Conservation (phyloP, 768 basidiomycete species). For the Zangia roseola region DNA sequence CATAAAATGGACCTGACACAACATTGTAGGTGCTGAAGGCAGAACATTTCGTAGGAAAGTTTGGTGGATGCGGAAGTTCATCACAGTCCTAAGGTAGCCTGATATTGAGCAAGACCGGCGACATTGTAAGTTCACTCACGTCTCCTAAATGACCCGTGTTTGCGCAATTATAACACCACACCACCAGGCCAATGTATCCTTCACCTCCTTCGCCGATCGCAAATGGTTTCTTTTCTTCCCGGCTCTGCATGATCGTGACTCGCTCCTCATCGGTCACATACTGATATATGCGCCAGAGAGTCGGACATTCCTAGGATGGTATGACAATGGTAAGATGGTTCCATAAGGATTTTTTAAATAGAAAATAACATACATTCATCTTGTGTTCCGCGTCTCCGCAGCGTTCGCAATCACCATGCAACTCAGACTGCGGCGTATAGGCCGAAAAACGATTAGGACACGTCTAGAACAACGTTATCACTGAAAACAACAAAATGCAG, state of each 20-base stretch:
- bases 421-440: slow-evolving; percentile 13
- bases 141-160: slow-evolving; percentile 74
- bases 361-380: slow-evolving; percentile 49
- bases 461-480: slow-evolving; percentile 39
- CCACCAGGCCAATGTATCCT: slow-evolving; percentile 69
- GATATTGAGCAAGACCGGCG: background rate
- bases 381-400: slow-evolving; percentile 67
- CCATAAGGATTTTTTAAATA: background rate
- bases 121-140: slow-evolving; percentile 42
- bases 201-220: slow-evolving; percentile 70
- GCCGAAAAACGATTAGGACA: slow-evolving; percentile 62
- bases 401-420: slow-evolving; percentile 57
- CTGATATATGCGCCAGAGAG: slow-evolving; percentile 77
- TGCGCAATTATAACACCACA: slow-evolving; percentile 86
- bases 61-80: slow-evolving; percentile 39
- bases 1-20: slow-evolving; percentile 64
- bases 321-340: background rate
- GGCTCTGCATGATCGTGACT: slow-evolving; percentile 39
- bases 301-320: slow-evolving; percentile 69
- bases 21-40: slow-evolving; percentile 68
- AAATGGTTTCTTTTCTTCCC: slow-evolving; percentile 50
- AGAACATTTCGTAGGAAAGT: slow-evolving; percentile 51
- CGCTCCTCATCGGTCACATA: slow-evolving; percentile 62
- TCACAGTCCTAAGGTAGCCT: slow-evolving; percentile 55
- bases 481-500: background rate